These are phyloP conservation scores for Lipomyces sp. DNA, from an alignment of 805 yeast species.

Conservation along the genomic window DNA sequence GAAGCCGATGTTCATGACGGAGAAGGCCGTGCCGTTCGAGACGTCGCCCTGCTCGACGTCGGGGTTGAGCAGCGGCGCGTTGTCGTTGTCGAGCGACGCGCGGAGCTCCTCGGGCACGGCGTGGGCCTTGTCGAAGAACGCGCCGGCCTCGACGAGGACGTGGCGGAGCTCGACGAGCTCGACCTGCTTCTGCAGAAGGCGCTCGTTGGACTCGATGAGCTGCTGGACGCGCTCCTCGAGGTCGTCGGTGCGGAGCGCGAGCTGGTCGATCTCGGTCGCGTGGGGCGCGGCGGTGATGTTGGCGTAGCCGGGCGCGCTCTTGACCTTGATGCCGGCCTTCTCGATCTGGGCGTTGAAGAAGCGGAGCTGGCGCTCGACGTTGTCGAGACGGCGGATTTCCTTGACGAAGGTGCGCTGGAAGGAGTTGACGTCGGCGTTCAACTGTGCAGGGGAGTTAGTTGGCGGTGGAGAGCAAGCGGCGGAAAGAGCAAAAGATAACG, in stretches of 20 bases:
- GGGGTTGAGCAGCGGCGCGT: slow-evolving; percentile 42
- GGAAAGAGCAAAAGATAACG: not conserved
- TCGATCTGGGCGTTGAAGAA: slow-evolving; percentile 37
- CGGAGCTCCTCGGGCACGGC: slow-evolving; percentile 34
- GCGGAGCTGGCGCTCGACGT: slow-evolving; percentile 80
- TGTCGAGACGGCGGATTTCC: slow-evolving; percentile 79
- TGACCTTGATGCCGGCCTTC: slow-evolving; percentile 34
- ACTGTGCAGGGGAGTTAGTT: slow-evolving; percentile 20
- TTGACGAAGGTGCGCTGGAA: slow-evolving; percentile 90
- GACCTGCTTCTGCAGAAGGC: slow-evolving; percentile 59
- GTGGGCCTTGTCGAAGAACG: slow-evolving; percentile 43
- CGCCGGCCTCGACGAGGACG: slow-evolving; percentile 51
- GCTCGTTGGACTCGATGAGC: slow-evolving; percentile 64
- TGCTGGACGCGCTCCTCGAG: slow-evolving; percentile 73
- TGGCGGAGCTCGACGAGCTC: slow-evolving; percentile 68
- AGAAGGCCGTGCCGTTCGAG: slow-evolving; percentile 20
- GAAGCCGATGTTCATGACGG: slow-evolving; percentile 44
- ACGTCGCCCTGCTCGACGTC: slow-evolving; percentile 34
- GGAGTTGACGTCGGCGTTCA: slow-evolving; percentile 72
- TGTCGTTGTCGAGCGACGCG: slow-evolving; percentile 39
- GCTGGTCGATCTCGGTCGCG: slow-evolving; percentile 68
- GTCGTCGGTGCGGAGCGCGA: slow-evolving; percentile 57
- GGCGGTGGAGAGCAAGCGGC: not conserved
- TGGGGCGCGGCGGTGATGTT: slow-evolving; percentile 42
- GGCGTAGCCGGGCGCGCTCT: slow-evolving; percentile 42